A percentile compares a stretch with the other conserved stretches of the same genome.
phyloP scores from a whole-genome alignment of 495 filamentous ascomycete genomes.

The Sordaria brevicollis region DNA sequence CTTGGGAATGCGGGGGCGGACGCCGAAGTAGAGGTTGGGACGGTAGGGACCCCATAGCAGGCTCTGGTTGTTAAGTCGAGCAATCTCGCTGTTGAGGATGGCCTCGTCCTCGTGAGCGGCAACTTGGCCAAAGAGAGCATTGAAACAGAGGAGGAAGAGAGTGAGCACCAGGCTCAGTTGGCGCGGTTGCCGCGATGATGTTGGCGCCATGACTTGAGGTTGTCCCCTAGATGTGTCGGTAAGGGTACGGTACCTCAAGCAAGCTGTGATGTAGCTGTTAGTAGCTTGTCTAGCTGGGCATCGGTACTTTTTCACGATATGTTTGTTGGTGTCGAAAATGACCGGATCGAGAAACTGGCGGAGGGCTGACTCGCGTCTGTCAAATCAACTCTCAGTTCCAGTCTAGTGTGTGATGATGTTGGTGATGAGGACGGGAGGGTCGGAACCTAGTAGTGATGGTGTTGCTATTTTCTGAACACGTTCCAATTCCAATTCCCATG shows the following conservation, averaged over 20 bases:
- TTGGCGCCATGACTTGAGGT: constrained; percentile 8
- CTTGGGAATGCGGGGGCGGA: constrained; percentile 77
- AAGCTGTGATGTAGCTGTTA: not conserved
- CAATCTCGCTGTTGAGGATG: constrained; percentile 41
- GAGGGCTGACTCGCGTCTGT: not conserved
- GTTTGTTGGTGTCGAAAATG: not conserved
- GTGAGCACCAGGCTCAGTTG: constrained; percentile 14
- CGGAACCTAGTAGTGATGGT: not conserved
- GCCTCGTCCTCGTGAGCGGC: constrained; percentile 19
- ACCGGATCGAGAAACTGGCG: not conserved
- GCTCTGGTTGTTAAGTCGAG: constrained; percentile 63
- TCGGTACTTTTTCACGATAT: not conserved
- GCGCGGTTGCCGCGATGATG: not conserved
- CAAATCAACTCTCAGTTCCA: not conserved
- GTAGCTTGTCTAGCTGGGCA: not conserved
- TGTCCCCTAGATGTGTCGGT: not conserved
- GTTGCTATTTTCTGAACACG: not conserved
- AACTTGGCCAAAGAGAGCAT: constrained; percentile 2
- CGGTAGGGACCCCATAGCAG: constrained; percentile 95
- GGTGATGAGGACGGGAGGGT: not conserved
- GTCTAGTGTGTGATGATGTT: not conserved
- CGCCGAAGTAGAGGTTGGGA: constrained; percentile 92
- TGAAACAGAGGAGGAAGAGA: not conserved
- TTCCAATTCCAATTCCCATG: no score
- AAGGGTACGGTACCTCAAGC: not conserved